Evolutionary conservation across 495 filamentous ascomycete species (phyloP), one percentile per base, ranked within the genome.

Genomic region (Pyrenopolyporus hunteri): DNA sequence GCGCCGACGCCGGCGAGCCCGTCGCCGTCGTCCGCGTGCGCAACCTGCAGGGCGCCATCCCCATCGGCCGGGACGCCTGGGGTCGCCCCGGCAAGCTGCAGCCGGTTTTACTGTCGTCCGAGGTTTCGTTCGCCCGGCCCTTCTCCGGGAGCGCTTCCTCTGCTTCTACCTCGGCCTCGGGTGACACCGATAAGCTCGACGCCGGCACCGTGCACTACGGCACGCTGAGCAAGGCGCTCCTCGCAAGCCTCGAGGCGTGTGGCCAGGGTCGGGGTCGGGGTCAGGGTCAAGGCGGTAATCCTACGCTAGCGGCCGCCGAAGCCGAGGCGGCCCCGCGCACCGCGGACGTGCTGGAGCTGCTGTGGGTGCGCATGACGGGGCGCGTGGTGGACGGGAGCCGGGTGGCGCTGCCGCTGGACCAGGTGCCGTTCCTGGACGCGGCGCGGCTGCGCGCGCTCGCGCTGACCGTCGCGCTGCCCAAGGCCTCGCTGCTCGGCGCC

Each of bases 151-250:
- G 17, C 2, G 77, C 83, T 1, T 75, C 80, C 2, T 16, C 40
- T 8, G 56, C 67, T 5, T 68, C 76, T 1, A 75, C 83, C 2
- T 77, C 82, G 2, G 5, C 16, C 2, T 56, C 68, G 0, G 50
- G 59, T 13, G 83, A 87, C 67, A 37, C 61, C 39, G 59, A 66
- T 20, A 55, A 53, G 6, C 73, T 88, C 7, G 76, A 81, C 35
- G 48, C 46, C 10, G 83, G 79, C 46, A 88, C 85, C 6, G 77
- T 87, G 19, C 80, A 88, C 69, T 88, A 88, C 66, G 85, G 85
- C 16, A 78, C 54, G 19, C 68, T 87, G 14, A 82, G 79, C 68
- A 86, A 87, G 68, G 65, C 68, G 3, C 75, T 88, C 11, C 59
- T 82, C 1, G 58, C 54, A 14, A 58, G 56, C 0, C 57, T 82